These are phyloP conservation scores for Rhododendron simsii DNA, from an alignment of 148 eudicot genomes.

Conservation along the genomic window DNA sequence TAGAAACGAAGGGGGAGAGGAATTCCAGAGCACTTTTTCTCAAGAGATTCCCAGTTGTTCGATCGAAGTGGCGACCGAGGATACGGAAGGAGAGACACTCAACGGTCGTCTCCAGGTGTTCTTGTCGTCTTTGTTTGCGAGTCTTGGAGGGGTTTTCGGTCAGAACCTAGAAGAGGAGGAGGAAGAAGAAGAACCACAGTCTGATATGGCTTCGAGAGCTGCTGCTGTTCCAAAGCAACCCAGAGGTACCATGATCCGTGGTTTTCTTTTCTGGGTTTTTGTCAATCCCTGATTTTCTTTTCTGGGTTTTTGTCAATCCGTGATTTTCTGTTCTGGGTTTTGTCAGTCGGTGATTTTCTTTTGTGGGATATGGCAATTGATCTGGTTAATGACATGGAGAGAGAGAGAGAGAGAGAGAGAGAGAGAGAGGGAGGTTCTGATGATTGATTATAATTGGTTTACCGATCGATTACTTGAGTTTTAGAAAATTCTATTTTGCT, in stretches of 20 bases:
- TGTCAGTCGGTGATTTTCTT: neutral
- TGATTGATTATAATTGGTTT: too few species aligned
- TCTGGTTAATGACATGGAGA: neutral
- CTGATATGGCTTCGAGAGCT: slow-evolving; percentile 39
- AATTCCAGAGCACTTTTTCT: neutral
- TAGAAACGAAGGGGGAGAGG: neutral
- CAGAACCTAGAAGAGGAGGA: slow-evolving; percentile 14
- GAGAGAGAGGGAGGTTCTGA: neutral
- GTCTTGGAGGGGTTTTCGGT: slow-evolving; percentile 52
- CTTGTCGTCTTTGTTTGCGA: slow-evolving; percentile 44
- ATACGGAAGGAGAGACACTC: slow-evolving; percentile 40
- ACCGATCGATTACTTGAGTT: neutral
- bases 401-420: neutral
- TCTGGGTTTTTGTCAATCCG: neutral
- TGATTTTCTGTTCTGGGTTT: neutral
- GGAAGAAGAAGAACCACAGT: slow-evolving; percentile 9
- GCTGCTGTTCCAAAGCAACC: slow-evolving; percentile 21
- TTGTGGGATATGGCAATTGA: neutral
- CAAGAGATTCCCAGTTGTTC: neutral
- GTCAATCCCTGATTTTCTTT: neutral
- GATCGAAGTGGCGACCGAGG: slow-evolving; percentile 46
- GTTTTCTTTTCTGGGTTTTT: neutral
- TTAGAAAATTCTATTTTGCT: neutral
- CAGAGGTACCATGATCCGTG: slow-evolving; percentile 10
- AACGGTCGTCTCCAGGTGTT: slow-evolving; percentile 59